phyloP scores from a whole-genome alignment of 2,329 filamentous ascomycete genomes.

The Huntiella savannae region DNA sequence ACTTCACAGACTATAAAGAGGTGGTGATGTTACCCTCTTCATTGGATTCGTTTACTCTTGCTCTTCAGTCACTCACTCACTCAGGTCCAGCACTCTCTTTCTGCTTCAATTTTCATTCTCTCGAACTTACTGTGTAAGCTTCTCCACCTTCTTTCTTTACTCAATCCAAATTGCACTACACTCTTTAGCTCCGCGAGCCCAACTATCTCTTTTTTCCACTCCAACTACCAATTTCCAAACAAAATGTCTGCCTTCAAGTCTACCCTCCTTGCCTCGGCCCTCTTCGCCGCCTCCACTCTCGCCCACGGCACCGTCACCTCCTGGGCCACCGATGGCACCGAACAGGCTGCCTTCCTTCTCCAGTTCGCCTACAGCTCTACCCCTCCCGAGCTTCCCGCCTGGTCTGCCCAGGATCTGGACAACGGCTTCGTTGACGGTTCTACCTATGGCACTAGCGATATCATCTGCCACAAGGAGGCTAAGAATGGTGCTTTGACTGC shows the following conservation, averaged over 20 bases:
- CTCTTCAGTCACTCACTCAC: slow-evolving; percentile 2
- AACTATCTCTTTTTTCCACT: not conserved
- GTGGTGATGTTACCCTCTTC: no score
- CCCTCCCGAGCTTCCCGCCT: slow-evolving; percentile 18
- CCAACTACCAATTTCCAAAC: not conserved
- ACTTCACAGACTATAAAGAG: no score
- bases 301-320: slow-evolving; percentile 9
- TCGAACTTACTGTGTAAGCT: slow-evolving; percentile 10
- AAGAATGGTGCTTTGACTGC: slow-evolving; percentile 19
- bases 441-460: slow-evolving; percentile 22
- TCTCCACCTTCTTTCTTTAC: not conserved
- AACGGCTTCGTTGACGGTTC: slow-evolving; percentile 31
- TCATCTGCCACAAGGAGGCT: slow-evolving; percentile 27
- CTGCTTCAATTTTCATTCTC: slow-evolving; percentile 3
- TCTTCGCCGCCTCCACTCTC: slow-evolving; percentile 1
- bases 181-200: not conserved
- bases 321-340: slow-evolving; percentile 11
- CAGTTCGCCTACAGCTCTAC: slow-evolving; percentile 13
- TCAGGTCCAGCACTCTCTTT: slow-evolving; percentile 3
- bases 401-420: slow-evolving; percentile 24
- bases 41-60: not conserved
- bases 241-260: slow-evolving; percentile 9
- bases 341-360: slow-evolving; percentile 13
- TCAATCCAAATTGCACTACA: slow-evolving; percentile 2
- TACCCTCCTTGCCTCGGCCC: slow-evolving; percentile 2